Evolutionary conservation across 2,329 filamentous ascomycete genomes (phyloP).

Genomic region (Aspergillus clavatus): DNA sequence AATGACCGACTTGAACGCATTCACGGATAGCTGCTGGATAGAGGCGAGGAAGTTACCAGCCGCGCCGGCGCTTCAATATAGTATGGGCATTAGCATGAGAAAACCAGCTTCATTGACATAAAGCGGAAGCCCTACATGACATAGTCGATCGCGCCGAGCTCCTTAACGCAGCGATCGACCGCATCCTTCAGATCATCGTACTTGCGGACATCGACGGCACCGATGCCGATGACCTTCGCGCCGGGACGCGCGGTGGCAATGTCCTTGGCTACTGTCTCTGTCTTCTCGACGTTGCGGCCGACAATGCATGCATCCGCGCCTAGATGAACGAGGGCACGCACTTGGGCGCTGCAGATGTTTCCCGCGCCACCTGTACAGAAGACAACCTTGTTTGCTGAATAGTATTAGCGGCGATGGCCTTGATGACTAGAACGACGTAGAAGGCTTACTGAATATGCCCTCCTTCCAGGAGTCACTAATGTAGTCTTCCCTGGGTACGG

Average conservation of each 20-base stretch:
- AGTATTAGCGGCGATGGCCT: slow-evolving; percentile 6
- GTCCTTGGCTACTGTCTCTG: slow-evolving; percentile 70
- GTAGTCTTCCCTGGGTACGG: slow-evolving; percentile 67
- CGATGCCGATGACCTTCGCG: slow-evolving; percentile 81
- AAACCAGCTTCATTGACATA: neutral
- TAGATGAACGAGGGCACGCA: slow-evolving; percentile 81
- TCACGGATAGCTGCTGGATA: slow-evolving; percentile 72
- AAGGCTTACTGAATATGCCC: slow-evolving; percentile 69
- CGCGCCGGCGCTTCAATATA: slow-evolving; percentile 66
- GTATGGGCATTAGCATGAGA: slow-evolving; percentile 11
- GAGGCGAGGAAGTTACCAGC: slow-evolving; percentile 94
- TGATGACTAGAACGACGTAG: neutral
- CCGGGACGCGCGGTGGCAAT: slow-evolving; percentile 75
- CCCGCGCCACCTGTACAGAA: slow-evolving; percentile 95
- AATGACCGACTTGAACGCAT: slow-evolving; percentile 92
- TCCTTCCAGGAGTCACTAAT: slow-evolving; percentile 81
- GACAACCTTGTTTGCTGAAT: slow-evolving; percentile 73
- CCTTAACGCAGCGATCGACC: slow-evolving; percentile 71
- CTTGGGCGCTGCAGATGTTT: slow-evolving; percentile 90
- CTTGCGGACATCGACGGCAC: slow-evolving; percentile 67
- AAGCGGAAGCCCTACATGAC: slow-evolving; percentile 60
- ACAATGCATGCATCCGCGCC: slow-evolving; percentile 93
- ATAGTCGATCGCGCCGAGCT: slow-evolving; percentile 85
- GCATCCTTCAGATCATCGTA: slow-evolving; percentile 65
- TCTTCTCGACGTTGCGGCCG: slow-evolving; percentile 84